These are phyloP conservation scores for Mixia osmundae DNA, from an alignment of 1,284 basidiomycete genomes.

Conservation along the genomic window DNA sequence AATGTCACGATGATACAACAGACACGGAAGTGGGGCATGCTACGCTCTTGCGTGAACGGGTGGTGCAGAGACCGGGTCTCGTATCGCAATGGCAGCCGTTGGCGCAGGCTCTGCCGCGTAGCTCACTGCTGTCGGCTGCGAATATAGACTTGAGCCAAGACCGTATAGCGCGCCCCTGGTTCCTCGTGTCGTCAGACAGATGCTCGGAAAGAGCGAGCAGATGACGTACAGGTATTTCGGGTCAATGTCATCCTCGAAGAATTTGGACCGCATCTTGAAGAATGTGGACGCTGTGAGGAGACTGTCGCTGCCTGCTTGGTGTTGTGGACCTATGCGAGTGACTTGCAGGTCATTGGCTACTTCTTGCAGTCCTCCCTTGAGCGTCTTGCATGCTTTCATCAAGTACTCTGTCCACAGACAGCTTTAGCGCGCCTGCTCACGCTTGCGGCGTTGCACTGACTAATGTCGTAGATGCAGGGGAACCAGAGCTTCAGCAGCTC, in stretches of 20 bases:
- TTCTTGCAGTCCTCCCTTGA: conserved; percentile 86
- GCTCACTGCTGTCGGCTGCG: too few relatives aligned
- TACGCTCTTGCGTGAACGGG: too few relatives aligned
- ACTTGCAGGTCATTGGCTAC: conserved; percentile 84
- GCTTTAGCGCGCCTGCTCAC: neutral
- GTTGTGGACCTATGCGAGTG: conserved; percentile 67
- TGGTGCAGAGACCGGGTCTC: too few relatives aligned
- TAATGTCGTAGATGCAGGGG: conserved; percentile 91
- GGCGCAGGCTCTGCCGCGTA: too few relatives aligned
- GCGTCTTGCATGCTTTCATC: conserved; percentile 62
- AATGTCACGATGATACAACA: too few relatives aligned
- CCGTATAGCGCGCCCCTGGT: too few relatives aligned
- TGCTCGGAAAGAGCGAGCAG: too few relatives aligned
- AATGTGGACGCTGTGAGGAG: conserved; percentile 79
- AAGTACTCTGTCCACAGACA: conserved; percentile 36
- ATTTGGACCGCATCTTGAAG: conserved; percentile 81
- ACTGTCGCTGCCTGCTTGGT: conserved; percentile 89
- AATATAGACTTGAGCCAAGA: too few relatives aligned
- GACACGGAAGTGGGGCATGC: too few relatives aligned
- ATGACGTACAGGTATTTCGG: conserved; percentile 15
- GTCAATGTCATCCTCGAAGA: conserved; percentile 69
- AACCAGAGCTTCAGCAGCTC: conserved; percentile 78
- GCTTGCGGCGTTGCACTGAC: too few relatives aligned
- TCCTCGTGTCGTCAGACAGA: too few relatives aligned
- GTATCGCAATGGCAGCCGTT: too few relatives aligned